A percentile compares a stretch with the other conserved stretches of the same genome.
Evolutionary conservation across 2,329 filamentous ascomycete genomes (phyloP).

Genomic region (Apiospora rasikravindrae): DNA sequence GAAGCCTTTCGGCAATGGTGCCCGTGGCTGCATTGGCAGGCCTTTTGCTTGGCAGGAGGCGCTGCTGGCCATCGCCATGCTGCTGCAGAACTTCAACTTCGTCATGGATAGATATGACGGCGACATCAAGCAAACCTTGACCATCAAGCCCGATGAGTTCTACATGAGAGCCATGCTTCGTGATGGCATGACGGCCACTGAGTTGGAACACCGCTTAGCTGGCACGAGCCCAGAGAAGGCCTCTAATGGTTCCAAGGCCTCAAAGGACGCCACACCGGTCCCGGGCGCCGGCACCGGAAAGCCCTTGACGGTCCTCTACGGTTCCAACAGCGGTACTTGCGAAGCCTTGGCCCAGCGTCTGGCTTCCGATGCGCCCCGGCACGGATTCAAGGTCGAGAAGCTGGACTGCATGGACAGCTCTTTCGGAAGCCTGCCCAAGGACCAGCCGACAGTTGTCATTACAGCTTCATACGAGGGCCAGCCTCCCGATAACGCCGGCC

Average conservation of each 20-base stretch:
- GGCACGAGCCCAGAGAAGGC: conserved; percentile 20
- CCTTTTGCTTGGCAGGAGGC: conserved; percentile 61
- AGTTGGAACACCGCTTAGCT: conserved; percentile 52
- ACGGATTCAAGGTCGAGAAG: conserved; percentile 63
- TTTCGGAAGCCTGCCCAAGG: conserved; percentile 52
- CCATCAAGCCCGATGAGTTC: conserved; percentile 40
- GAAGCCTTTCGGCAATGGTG: conserved; percentile 62
- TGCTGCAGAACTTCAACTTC: conserved; percentile 76
- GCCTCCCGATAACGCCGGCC: conserved; percentile 60
- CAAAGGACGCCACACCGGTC: neutral
- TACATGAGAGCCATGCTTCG: conserved; percentile 56
- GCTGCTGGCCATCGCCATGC: conserved; percentile 54
- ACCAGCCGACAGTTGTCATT: conserved; percentile 58
- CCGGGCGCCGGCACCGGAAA: conserved; percentile 32
- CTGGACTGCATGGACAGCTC: conserved; percentile 60
- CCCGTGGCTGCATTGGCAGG: conserved; percentile 57
- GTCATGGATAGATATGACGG: conserved; percentile 66
- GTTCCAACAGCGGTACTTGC: conserved; percentile 77
- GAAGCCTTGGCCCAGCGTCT: conserved; percentile 70
- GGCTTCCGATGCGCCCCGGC: conserved; percentile 60
- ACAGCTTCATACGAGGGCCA: conserved; percentile 63
- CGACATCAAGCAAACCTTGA: conserved; percentile 19
- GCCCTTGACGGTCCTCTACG: conserved; percentile 71
- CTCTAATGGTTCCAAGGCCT: neutral
- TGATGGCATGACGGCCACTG: conserved; percentile 48